Base-by-base conservation (phyloP, 2,329 filamentous ascomycete species). In the Annulohypoxylon truncatum region DNA sequence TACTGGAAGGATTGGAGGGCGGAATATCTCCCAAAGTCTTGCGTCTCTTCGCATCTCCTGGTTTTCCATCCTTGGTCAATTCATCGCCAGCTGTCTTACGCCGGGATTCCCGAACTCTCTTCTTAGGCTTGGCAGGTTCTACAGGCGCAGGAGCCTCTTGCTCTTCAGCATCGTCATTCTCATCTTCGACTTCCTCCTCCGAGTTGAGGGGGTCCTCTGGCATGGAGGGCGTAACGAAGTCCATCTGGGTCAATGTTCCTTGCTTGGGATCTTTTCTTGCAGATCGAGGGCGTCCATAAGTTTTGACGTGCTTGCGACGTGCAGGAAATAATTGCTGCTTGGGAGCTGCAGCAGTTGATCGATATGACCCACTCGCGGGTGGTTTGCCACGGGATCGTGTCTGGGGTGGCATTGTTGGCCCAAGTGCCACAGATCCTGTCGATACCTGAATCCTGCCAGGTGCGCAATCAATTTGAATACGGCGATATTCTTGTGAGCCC, bases 21-120 rank as follows among this genome's bases (percentile, higher is more conserved):
- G 74, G 73, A 6, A 54, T 46, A 56, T 77, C 75, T 33, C 76
- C 75, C 18, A 76, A 56, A 22, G 76, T 78, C 69, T 72, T 77
- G 12, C 76, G 75, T 48, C 76, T 71, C 66, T 78, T 78, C 12
- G 64, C 61, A 24, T 48, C 54, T 31, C 65, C 71, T 18, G 62
- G 64, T 31, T 68, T 70, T 54, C 72, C 69, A 18, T 68, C 48
- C 2, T 26, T 12, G 28, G 64, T 60, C 24, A 72, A 29, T 47
- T 71, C 71, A 26, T 77, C 76, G 13, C 74, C 75, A 7, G 70
- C 66, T 38, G 76, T 77, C 61, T 69, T 75, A 40, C 76, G 71
- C 44, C 76, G 70, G 46, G 48, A 70, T 28, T 12, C 69, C 12
- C 70, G 68, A 13, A 47, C 55, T 28, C 70, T 70, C 54, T 68